These are phyloP conservation scores for Clonostachys byssicola DNA, from an alignment of 2,329 filamentous ascomycete species.

Conservation along the genomic window DNA sequence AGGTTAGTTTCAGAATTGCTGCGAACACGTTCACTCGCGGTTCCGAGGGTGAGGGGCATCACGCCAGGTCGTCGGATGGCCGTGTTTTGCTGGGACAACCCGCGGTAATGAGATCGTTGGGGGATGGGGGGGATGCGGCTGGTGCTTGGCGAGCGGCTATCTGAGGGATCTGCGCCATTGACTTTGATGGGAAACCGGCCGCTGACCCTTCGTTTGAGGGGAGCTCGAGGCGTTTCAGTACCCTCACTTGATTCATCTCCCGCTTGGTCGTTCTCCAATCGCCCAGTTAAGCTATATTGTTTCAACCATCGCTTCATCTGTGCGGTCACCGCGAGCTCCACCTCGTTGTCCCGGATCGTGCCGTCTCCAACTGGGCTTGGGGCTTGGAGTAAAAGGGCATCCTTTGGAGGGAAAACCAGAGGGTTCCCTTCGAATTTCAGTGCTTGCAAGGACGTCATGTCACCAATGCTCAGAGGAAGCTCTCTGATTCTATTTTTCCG, in stretches of 20 bases:
- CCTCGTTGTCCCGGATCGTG: constrained; percentile 52
- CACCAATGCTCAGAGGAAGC: constrained; percentile 77
- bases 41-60: constrained; percentile 68
- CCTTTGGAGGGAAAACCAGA: constrained; percentile 72
- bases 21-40: constrained; percentile 61
- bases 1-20: constrained; percentile 62
- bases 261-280: constrained; percentile 33
- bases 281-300: constrained; percentile 45
- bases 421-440: constrained; percentile 89
- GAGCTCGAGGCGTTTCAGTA: constrained; percentile 74
- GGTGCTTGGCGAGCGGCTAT: constrained; percentile 63
- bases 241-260: constrained; percentile 69
- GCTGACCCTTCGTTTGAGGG: constrained; percentile 57
- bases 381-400: constrained; percentile 57
- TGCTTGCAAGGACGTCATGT: constrained; percentile 85
- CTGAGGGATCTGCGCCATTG: constrained; percentile 66
- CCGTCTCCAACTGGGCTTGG: constrained; percentile 52
- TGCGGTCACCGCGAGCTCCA: constrained; percentile 55
- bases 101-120: constrained; percentile 71
- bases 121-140: constrained; percentile 73
- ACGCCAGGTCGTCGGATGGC: constrained; percentile 65
- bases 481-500: constrained; percentile 84
- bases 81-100: constrained; percentile 64
- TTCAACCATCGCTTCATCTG: constrained; percentile 59
- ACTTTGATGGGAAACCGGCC: constrained; percentile 68